Evolutionary conservation across 1,284 basidiomycete species (phyloP), one percentile per base, ranked within the genome.

Genomic region (Somion occarium): DNA sequence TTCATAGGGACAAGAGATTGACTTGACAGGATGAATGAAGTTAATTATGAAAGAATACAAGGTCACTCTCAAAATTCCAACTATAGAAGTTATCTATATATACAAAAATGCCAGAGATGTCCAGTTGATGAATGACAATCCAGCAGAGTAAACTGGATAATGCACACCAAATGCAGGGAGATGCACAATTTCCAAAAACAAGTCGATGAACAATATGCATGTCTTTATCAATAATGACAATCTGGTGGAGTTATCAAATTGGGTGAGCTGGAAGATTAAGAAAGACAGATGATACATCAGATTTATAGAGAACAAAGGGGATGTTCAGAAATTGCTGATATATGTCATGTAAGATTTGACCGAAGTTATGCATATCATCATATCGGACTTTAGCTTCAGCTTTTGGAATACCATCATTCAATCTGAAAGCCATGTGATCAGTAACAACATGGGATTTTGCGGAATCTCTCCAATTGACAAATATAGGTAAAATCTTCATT

Each of bases 241-340:
- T 53, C 37, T 78, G 74, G 38, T 70, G 69, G 2, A 76, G 50
- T 46, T 79, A 75, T 74, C 73, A 78, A 0, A 64, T 45, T 0
- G 65, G 67, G 39, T 73, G 68, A 55, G 74, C 62, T 0, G 73
- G 74, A 1, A 73, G 54, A 0, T 59, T 56, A 0, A 63, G 58
- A 41, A 72, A 78, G 0, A 74, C 74, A 15, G 67, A 58, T 0
- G 64, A 46, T 0, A 76, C 64, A 42, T 78, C 73, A 0, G 65
- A 69, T 39, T 76, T 76, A 56, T 59, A 73, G 1, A 72, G 48
- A 1, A 56, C 55, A 0, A 69, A 24, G 1, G 53, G 44, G 0
- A 20, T 15, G 1, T 51, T 26, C 0, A 54, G 48, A 55, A 61
- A 25, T 9, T 44, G 19, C 0, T 51, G 7, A 0, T 54, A 53